Conservation (phyloP, 2,329 filamentous ascomycete species). For the Nannizziopsis barbatae region DNA sequence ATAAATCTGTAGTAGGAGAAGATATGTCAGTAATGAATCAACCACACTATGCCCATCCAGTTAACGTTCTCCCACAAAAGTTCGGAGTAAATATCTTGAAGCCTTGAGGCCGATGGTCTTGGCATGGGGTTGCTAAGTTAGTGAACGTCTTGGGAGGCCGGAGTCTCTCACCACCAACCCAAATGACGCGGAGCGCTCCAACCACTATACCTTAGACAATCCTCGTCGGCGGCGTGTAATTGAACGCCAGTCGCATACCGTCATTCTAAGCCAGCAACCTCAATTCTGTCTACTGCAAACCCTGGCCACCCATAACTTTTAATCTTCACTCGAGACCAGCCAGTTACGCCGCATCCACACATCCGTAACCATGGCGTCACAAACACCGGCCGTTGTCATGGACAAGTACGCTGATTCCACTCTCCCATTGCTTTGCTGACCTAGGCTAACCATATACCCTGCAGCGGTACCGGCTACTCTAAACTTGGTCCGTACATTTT, state of each 20-base stretch:
- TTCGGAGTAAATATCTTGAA: too few relatives aligned
- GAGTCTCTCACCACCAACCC: background rate
- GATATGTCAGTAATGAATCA: too few relatives aligned
- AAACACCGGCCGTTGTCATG: conserved; percentile 99
- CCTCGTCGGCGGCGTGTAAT: too few relatives aligned
- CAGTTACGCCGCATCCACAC: background rate
- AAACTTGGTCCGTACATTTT: conserved; percentile 67
- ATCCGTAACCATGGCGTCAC: conserved; percentile 64
- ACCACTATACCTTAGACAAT: background rate
- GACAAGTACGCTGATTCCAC: conserved; percentile 72
- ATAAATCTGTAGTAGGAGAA: too few relatives aligned
- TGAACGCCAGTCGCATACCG: too few relatives aligned
- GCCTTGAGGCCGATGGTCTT: too few relatives aligned
- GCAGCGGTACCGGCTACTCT: conserved; percentile 96
- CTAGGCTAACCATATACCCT: conserved; percentile 30
- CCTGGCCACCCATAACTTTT: background rate
- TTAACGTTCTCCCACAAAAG: too few relatives aligned
- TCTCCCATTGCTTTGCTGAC: conserved; percentile 8
- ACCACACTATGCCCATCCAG: too few relatives aligned
- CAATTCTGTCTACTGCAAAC: background rate
- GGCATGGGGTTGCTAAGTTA: background rate
- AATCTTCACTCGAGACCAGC: background rate
- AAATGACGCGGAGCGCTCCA: conserved; percentile 8
- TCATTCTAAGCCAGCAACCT: background rate
- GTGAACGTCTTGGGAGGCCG: background rate